Evolutionary conservation across 306 rosid species (phyloP), one percentile per base, ranked within the genome.

Genomic region (Inga laurina): DNA sequence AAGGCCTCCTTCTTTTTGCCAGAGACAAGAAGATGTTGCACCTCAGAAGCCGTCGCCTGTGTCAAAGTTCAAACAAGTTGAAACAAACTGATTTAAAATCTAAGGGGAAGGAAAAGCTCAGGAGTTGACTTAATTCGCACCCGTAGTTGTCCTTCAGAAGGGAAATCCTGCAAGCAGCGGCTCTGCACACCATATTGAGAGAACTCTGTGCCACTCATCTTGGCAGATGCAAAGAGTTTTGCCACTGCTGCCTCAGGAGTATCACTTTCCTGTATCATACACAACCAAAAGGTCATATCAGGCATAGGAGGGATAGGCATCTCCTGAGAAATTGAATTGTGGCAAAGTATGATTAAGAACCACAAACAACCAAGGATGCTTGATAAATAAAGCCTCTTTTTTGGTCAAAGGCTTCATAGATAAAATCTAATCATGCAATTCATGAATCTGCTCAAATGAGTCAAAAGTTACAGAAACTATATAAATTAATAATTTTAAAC

Each of bases 1-100:
- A 96, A 83, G 82, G 98, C 99, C 82, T 96, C 98, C 87, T 56
- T 91, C 91, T 91, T 96, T 87, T 92, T 91, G 34, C 99, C 98
- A 82, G 95, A 91, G 62, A 94, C 94, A 76, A 96, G 93, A 85
- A 90, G 92, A 84, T 88, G 91, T 87, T 96, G 99, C n/a, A 96
- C 99, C 89, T 92, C 98, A 67, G 92, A 88, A 71, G 98, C 97
- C 54, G 91, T 92, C 56, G 92, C 97, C 99, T 96, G 80, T n/a
- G 80, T 76, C 88, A 83, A 74, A 71, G 82, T 64, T 51, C 83
- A 83, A 76, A 72, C 82, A 57, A 74, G 72, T 84, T 72, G 66
- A 80, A 82, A 18, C 30, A 30, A 67, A 18, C 68, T 81, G 82
- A 70, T 8, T 35, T 56, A 75, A 24, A 65, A 77, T 48, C 7